Percentiles rank a stretch among this genome's conserved stretches.
Conservation (phyloP, 129 eudicot genomes). For the Logfia minima region DNA sequence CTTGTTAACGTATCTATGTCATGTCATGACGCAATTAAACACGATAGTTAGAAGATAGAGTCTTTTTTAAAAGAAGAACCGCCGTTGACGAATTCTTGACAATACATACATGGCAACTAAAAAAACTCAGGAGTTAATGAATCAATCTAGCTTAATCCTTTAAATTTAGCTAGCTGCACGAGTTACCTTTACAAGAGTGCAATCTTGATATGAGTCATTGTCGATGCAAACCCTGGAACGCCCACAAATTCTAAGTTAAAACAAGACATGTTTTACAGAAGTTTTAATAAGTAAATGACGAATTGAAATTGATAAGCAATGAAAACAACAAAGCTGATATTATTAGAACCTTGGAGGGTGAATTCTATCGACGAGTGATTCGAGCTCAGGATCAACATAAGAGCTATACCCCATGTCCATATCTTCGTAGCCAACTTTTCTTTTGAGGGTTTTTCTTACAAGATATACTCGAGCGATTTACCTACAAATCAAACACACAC, state of each 20-base stretch:
- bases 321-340: neutral
- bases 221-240: slow-evolving; percentile 79
- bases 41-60: neutral
- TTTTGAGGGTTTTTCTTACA: neutral
- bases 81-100: neutral
- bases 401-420: slow-evolving; percentile 63
- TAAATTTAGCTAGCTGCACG: neutral
- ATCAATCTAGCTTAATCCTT: no score
- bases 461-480: neutral
- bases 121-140: no score
- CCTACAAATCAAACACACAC: neutral
- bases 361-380: slow-evolving; percentile 57
- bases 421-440: slow-evolving; percentile 25
- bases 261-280: neutral
- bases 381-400: slow-evolving; percentile 61
- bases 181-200: slow-evolving; percentile 83
- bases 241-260: neutral
- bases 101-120: neutral
- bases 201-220: slow-evolving; percentile 61
- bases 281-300: neutral
- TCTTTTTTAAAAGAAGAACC: slow-evolving; percentile 3
- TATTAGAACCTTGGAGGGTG: slow-evolving; percentile 74
- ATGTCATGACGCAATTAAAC: slow-evolving; percentile 5
- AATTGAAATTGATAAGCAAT: neutral
- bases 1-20: slow-evolving; percentile 14